A percentile compares a stretch with the other conserved stretches of the same genome.
These are phyloP conservation scores for Passalora sequoiae DNA, from an alignment of 2,329 filamentous ascomycete species.

Conservation along the genomic window DNA sequence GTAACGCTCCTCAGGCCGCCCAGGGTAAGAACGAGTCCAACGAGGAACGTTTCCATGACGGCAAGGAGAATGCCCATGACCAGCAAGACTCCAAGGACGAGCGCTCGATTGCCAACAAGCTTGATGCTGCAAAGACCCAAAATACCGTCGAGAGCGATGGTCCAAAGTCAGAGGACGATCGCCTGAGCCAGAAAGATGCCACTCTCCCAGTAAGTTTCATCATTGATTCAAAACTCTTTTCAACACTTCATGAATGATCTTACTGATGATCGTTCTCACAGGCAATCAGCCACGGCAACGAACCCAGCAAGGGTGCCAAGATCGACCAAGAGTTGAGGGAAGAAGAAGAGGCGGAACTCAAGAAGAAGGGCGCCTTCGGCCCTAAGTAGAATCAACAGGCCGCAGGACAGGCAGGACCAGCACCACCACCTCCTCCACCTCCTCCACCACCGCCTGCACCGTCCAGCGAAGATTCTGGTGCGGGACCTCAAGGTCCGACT, in stretches of 20 bases:
- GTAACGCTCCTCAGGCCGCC: conserved; percentile 48
- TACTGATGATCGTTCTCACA: conserved; percentile 13
- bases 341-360: conserved; percentile 62
- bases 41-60: conserved; percentile 63
- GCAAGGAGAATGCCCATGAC: conserved; percentile 63
- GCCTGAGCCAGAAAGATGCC: conserved; percentile 53
- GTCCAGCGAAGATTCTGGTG: too few species aligned
- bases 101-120: conserved; percentile 65
- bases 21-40: conserved; percentile 21
- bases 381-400: conserved; percentile 28
- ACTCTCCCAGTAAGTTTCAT: conserved; percentile 40
- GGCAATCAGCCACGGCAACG: conserved; percentile 65
- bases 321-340: conserved; percentile 63
- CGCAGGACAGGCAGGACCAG: too few species aligned
- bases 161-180: conserved; percentile 35
- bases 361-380: conserved; percentile 52
- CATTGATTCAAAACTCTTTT: too few species aligned
- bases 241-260: neutral
- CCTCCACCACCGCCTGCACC: too few species aligned
- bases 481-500: too few species aligned
- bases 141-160: conserved; percentile 37
- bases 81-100: conserved; percentile 69
- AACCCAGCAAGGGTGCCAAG: conserved; percentile 67
- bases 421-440: too few species aligned
- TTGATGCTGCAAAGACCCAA: conserved; percentile 54